Evolutionary conservation across 1,284 basidiomycete genomes (phyloP).

Genomic region (Erythrobasidium hasegawianum): DNA sequence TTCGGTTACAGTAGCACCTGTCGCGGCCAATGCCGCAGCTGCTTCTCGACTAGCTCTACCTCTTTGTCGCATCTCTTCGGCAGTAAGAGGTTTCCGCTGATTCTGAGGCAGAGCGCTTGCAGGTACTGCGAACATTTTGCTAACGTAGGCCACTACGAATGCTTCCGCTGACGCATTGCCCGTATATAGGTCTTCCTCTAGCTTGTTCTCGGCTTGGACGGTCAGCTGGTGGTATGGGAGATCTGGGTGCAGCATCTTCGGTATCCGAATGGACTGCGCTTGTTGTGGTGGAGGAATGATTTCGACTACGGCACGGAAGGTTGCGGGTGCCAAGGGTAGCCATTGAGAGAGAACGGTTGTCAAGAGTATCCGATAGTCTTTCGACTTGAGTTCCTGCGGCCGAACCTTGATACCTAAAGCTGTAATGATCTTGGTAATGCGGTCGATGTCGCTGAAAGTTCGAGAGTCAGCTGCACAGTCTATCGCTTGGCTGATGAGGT

Average conservation of each 20-base stretch:
- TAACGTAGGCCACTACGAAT: slow-evolving; percentile 75
- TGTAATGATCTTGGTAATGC: slow-evolving; percentile 81
- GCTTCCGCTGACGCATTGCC: slow-evolving; percentile 58
- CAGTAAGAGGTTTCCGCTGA: slow-evolving; percentile 70
- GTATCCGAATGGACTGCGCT: slow-evolving; percentile 79
- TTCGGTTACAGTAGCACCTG: slow-evolving; percentile 45
- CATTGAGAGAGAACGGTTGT: slow-evolving; percentile 89
- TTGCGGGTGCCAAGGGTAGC: slow-evolving; percentile 88
- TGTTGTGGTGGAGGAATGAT: slow-evolving; percentile 79
- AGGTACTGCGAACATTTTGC: slow-evolving; percentile 95
- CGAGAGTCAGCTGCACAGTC: neutral
- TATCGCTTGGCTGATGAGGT: too few species aligned
- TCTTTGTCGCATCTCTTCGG: slow-evolving; percentile 79
- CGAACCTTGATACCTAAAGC: slow-evolving; percentile 78
- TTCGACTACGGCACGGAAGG: slow-evolving; percentile 89
- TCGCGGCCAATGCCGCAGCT: slow-evolving; percentile 49
- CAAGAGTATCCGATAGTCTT: slow-evolving; percentile 79
- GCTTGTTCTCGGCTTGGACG: slow-evolving; percentile 64
- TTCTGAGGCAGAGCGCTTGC: slow-evolving; percentile 77
- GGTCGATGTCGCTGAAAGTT: slow-evolving; percentile 71
- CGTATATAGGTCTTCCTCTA: slow-evolving; percentile 76
- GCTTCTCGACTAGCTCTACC: slow-evolving; percentile 58
- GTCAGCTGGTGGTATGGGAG: slow-evolving; percentile 52
- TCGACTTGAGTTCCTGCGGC: slow-evolving; percentile 85
- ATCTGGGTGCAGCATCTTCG: slow-evolving; percentile 89